phyloP scores from a whole-genome alignment of 1,284 basidiomycete species.

The Hymenochaete sp. region DNA sequence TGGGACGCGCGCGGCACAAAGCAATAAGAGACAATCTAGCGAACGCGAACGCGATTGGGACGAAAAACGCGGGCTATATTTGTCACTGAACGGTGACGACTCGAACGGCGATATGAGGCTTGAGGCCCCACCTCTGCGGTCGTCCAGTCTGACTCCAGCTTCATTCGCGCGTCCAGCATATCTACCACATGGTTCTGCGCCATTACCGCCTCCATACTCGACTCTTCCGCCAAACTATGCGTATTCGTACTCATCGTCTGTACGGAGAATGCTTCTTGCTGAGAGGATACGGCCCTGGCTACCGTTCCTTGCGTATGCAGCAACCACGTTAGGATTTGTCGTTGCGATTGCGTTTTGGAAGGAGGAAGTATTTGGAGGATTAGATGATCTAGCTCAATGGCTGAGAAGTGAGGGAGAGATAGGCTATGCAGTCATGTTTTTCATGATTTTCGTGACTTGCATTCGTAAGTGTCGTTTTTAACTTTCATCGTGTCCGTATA shows the following conservation, averaged over 20 bases:
- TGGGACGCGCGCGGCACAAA: neutral
- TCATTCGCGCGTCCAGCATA: slow-evolving; percentile 3
- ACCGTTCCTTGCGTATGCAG: slow-evolving; percentile 59
- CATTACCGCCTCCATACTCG: slow-evolving; percentile 5
- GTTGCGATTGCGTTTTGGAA: slow-evolving; percentile 68
- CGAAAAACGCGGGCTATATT: slow-evolving; percentile 9
- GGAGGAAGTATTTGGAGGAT: slow-evolving; percentile 26
- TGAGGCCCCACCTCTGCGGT: slow-evolving; percentile 8
- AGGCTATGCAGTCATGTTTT: slow-evolving; percentile 65
- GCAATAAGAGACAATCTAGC: too few relatives aligned
- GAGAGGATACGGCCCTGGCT: slow-evolving; percentile 43
- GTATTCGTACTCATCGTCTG: slow-evolving; percentile 7
- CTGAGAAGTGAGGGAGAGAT: slow-evolving; percentile 55
- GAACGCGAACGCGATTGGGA: slow-evolving; percentile 10
- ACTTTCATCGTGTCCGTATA: slow-evolving; percentile 11
- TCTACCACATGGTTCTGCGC: neutral
- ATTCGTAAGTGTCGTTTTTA: slow-evolving; percentile 61
- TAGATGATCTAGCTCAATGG: slow-evolving; percentile 68
- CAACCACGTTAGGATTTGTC: slow-evolving; percentile 61
- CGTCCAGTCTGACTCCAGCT: slow-evolving; percentile 9
- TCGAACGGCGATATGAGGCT: too few relatives aligned
- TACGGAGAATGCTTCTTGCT: slow-evolving; percentile 12
- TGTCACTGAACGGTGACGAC: too few relatives aligned
- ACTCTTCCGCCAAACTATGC: slow-evolving; percentile 2
- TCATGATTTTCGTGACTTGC: slow-evolving; percentile 73